A percentile compares a stretch with the other conserved stretches of the same genome.
These are phyloP conservation scores for Rosa multiflora DNA, from an alignment of 306 rosid genomes.

Conservation along the genomic window DNA sequence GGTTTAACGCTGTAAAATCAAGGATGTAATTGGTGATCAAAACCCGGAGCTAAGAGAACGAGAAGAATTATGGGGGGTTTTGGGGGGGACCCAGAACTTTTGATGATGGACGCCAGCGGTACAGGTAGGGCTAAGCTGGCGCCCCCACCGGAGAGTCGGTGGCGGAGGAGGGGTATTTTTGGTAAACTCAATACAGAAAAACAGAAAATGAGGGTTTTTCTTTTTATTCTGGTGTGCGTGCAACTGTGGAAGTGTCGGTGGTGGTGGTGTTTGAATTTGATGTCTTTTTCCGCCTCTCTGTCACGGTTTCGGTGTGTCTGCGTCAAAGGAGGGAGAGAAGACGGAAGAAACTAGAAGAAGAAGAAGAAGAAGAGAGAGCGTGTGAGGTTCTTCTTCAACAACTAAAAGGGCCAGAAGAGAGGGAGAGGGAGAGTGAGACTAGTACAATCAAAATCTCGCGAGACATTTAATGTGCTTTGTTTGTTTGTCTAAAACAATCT, in stretches of 20 bases:
- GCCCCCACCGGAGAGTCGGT: conserved; percentile 29
- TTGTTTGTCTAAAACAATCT: neutral
- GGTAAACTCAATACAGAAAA: neutral
- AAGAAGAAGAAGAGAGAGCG: neutral
- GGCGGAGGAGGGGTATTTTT: conserved; percentile 17
- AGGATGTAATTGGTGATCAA: neutral
- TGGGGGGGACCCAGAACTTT: conserved; percentile 24
- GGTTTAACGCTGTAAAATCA: too few relatives aligned
- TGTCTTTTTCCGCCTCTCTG: neutral
- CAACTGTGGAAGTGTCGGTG: conserved; percentile 18
- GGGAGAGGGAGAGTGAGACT: neutral
- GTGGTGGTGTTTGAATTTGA: neutral
- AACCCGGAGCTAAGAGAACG: neutral
- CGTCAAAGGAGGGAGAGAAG: conserved; percentile 8
- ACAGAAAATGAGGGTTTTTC: neutral
- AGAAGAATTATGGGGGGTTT: neutral
- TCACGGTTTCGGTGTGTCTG: neutral
- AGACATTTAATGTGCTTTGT: neutral
- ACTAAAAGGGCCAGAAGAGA: neutral
- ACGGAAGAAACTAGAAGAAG: neutral
- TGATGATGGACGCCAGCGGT: neutral
- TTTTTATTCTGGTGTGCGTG: neutral
- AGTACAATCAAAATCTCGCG: conserved; percentile 13
- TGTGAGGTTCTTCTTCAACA: neutral
- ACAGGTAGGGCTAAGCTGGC: conserved; percentile 2